Conservation (phyloP, 768 basidiomycete species). For the Auriculariales sp. region DNA sequence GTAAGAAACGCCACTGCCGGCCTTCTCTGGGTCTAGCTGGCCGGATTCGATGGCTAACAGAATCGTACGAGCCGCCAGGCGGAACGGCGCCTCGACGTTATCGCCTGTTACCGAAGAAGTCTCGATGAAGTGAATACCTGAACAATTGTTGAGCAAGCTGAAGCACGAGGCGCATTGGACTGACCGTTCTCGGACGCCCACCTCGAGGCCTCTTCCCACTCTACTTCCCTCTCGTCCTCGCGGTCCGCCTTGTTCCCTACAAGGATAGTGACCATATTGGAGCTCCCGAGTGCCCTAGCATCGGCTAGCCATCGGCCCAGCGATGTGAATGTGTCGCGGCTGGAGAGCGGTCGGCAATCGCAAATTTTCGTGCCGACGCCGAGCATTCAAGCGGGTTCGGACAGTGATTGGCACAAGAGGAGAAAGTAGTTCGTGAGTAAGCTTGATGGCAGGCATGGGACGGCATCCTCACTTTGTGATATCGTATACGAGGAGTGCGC, state of each 20-base stretch:
- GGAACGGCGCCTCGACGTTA: slow-evolving; percentile 88
- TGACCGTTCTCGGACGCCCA: slow-evolving; percentile 98
- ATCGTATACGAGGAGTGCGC: slow-evolving; percentile 86
- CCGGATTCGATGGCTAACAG: slow-evolving; percentile 85
- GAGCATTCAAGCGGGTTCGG: neutral
- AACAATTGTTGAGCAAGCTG: neutral
- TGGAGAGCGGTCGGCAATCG: slow-evolving; percentile 20
- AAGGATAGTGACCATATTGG: slow-evolving; percentile 76
- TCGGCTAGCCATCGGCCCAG: slow-evolving; percentile 85
- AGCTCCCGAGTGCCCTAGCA: slow-evolving; percentile 82
- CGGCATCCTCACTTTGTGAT: slow-evolving; percentile 80
- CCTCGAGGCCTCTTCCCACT: slow-evolving; percentile 85
- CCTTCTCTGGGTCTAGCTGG: slow-evolving; percentile 79
- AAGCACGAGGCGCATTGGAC: slow-evolving; percentile 12
- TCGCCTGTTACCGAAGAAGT: slow-evolving; percentile 84
- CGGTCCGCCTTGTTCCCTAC: slow-evolving; percentile 94
- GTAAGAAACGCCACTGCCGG: slow-evolving; percentile 91
- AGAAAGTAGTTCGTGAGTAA: neutral
- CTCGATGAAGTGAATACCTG: slow-evolving; percentile 89
- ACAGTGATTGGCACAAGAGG: slow-evolving; percentile 3
- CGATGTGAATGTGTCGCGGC: slow-evolving; percentile 76
- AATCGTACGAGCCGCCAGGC: slow-evolving; percentile 70
- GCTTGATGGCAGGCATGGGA: slow-evolving; percentile 2
- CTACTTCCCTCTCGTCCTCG: slow-evolving; percentile 90
- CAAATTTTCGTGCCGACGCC: no score